These are phyloP conservation scores for Cytospora piceae DNA, from an alignment of 2,329 filamentous ascomycete genomes.

Conservation along the genomic window DNA sequence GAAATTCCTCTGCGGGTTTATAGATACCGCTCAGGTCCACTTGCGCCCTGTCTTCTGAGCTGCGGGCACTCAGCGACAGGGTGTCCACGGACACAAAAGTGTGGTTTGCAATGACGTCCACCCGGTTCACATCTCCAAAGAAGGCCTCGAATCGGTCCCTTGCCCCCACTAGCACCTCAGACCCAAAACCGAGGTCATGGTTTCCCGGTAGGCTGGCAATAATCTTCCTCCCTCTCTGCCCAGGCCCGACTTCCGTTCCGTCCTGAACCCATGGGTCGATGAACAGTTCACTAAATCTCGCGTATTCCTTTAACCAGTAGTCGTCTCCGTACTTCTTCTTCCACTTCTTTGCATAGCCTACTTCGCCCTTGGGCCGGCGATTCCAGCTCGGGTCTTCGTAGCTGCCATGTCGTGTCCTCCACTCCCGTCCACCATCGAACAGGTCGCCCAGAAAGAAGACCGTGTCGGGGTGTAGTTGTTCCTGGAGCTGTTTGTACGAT, in stretches of 20 bases:
- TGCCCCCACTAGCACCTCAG: conserved; percentile 78
- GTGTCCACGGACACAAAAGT: conserved; percentile 91
- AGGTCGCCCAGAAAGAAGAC: conserved; percentile 91
- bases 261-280: conserved; percentile 68
- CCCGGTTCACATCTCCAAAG: conserved; percentile 88
- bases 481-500: conserved; percentile 78
- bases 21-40: conserved; percentile 68
- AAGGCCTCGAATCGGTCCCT: conserved; percentile 82
- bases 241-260: conserved; percentile 56
- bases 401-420: conserved; percentile 71
- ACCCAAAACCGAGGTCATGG: conserved; percentile 90
- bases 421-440: conserved; percentile 95
- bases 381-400: conserved; percentile 64
- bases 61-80: conserved; percentile 79
- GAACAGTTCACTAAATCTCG: conserved; percentile 85
- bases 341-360: conserved; percentile 64
- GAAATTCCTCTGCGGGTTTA: conserved; percentile 74
- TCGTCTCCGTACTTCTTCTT: conserved; percentile 76
- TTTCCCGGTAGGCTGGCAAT: conserved; percentile 90
- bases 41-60: conserved; percentile 54
- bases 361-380: conserved; percentile 56
- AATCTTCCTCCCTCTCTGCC: conserved; percentile 73
- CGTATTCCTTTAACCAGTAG: conserved; percentile 87
- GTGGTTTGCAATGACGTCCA: conserved; percentile 93
- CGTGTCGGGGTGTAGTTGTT: conserved; percentile 78